phyloP scores from a whole-genome alignment of 2,329 filamentous ascomycete species.

The Aspergillus novofumigatus region DNA sequence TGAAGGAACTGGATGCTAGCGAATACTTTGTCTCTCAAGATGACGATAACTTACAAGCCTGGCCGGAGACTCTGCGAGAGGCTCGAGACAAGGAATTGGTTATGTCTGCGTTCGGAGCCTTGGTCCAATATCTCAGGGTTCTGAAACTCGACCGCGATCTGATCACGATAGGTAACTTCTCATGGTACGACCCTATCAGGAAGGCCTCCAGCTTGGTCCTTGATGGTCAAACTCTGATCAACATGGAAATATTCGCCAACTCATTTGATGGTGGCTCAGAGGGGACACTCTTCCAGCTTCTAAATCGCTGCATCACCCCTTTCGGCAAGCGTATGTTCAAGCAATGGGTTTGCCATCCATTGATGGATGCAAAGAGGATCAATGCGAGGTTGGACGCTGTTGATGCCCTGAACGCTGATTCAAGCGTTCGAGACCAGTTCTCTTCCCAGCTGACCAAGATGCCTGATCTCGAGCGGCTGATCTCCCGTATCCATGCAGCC shows the following conservation, averaged over 20 bases:
- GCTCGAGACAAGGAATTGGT: conserved; percentile 72
- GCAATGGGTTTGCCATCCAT: conserved; percentile 94
- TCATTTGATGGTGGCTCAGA: conserved; percentile 79
- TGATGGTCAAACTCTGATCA: conserved; percentile 94
- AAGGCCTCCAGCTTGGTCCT: conserved; percentile 85
- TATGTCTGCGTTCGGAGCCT: conserved; percentile 86
- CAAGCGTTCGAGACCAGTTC: conserved; percentile 77
- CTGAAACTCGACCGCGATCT: conserved; percentile 87
- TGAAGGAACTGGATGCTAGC: conserved; percentile 73
- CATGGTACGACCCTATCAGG: conserved; percentile 86
- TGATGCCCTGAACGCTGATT: conserved; percentile 83
- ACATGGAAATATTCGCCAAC: conserved; percentile 95
- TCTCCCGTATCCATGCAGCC: conserved; percentile 89
- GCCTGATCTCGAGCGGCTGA: conserved; percentile 88
- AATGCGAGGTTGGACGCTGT: conserved; percentile 93
- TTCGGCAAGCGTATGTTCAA: conserved; percentile 95
- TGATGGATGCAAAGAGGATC: conserved; percentile 81
- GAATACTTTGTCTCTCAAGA: conserved; percentile 70
- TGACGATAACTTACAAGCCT: conserved; percentile 58
- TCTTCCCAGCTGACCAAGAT: conserved; percentile 83
- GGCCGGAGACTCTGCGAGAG: conserved; percentile 72
- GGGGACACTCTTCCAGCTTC: conserved; percentile 82
- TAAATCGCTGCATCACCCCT: conserved; percentile 92
- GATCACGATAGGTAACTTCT: conserved; percentile 85
- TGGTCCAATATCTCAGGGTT: conserved; percentile 79